phyloP scores from a whole-genome alignment of 495 filamentous ascomycete genomes.

The Annulohypoxylon moriforme region DNA sequence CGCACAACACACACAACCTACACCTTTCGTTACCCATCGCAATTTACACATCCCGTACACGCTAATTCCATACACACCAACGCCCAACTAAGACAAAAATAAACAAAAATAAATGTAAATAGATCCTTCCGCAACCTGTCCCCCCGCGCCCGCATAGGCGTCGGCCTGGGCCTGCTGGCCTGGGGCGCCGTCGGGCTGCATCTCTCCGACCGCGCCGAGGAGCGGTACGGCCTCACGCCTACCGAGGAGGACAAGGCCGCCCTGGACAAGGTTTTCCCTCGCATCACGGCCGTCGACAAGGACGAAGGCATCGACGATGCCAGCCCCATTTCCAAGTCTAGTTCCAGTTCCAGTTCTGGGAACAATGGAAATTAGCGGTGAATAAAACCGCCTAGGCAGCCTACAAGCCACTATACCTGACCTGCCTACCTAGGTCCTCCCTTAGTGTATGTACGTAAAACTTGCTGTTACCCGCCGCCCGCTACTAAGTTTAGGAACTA shows the following conservation, averaged over 20 bases:
- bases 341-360: neutral
- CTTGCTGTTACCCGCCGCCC: neutral
- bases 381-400: slow-evolving; percentile 8
- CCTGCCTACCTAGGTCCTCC: neutral
- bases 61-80: neutral
- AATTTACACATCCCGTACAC: neutral
- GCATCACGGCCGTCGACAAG: slow-evolving; percentile 53
- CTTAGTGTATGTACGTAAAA: neutral
- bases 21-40: neutral
- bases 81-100: neutral
- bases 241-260: slow-evolving; percentile 58
- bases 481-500: neutral
- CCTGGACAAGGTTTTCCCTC: slow-evolving; percentile 53
- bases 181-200: slow-evolving; percentile 59
- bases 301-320: neutral
- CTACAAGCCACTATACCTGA: neutral
- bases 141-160: slow-evolving; percentile 49
- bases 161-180: slow-evolving; percentile 55
- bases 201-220: slow-evolving; percentile 54
- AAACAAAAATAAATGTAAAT: slow-evolving; percentile 7
- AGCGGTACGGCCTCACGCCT: slow-evolving; percentile 55
- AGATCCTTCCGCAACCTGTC: slow-evolving; percentile 54
- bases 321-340: neutral
- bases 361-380: slow-evolving; percentile 25
- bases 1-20: neutral